Evolutionary conservation across 2,329 filamentous ascomycete genomes (phyloP).

Genomic region (Exophiala sideris): DNA sequence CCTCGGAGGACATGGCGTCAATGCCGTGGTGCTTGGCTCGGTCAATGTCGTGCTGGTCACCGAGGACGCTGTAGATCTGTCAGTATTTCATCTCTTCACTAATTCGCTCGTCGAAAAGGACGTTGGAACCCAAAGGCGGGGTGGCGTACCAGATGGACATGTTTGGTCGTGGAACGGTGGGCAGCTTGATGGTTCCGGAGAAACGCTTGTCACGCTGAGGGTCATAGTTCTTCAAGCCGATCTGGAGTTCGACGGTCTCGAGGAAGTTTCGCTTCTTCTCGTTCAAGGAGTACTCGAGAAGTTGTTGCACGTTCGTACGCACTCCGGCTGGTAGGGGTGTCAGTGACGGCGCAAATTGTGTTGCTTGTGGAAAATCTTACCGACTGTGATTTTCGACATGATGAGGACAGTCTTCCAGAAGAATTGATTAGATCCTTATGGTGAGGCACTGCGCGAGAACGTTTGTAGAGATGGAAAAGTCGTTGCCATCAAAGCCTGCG

Average conservation of each 20-base stretch:
- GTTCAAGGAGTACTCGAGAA: conserved; percentile 91
- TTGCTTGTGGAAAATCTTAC: conserved; percentile 35
- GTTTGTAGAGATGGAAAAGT: conserved; percentile 2
- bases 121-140: conserved; percentile 5
- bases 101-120: conserved; percentile 7
- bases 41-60: conserved; percentile 98
- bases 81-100: conserved; percentile 4
- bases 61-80: conserved; percentile 61
- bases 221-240: conserved; percentile 98
- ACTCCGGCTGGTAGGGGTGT: conserved; percentile 66
- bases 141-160: conserved; percentile 71
- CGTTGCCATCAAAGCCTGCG: background rate
- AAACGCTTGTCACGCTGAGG: conserved; percentile 99
- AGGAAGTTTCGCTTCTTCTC: conserved; percentile 99
- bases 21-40: conserved; percentile 99
- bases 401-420: conserved; percentile 79
- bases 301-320: conserved; percentile 86
- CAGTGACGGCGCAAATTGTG: background rate
- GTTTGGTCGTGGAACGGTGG: conserved; percentile 78
- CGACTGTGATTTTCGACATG: conserved; percentile 59
- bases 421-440: conserved; percentile 65
- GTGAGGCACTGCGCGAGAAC: conserved; percentile 58
- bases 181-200: conserved; percentile 84
- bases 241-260: conserved; percentile 79
- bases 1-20: conserved; percentile 96